Base-by-base conservation (phyloP, 345 rosid species). In the Arabis alpina region DNA sequence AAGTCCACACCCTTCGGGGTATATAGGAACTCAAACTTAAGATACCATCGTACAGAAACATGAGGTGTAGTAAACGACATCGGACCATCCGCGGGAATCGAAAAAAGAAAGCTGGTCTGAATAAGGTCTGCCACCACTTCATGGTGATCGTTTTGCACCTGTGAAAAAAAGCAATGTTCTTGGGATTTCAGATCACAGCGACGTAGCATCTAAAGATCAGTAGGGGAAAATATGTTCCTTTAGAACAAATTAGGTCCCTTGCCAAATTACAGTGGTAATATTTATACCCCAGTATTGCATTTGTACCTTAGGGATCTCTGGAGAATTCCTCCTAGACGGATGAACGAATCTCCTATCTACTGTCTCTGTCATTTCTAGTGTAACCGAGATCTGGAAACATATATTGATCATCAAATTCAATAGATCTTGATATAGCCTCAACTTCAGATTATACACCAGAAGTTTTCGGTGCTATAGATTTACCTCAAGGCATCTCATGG, bases 401-500 rank as follows among this genome's bases (percentile, higher is more conserved):
- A 43, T 70, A 68, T 44, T 6, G 45, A 69, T n/a, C 6, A 57
- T 48, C 30, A 48, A 39, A 40, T 11, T 42, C 8, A 69, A 45
- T 16, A 40, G 42, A 53, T 24, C 14, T 25, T 8, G 8, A 40
- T 48, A 37, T 15, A 62, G 19, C 41, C 49, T 37, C 30, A 49
- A 58, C 56, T 40, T 59, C 53, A 40, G 43, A 44, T 42, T 28
- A 36, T 51, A 44, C 34, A 68, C 51, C n/a, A 28, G 19, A 34
- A 44, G 11, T 44, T 51, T 16, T 41, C 48, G 63, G 37, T 53
- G 19, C 24, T 54, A 8, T 70, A 62, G 54, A 52, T 64, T 77
- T 79, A 94, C 99, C 95, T 94, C 98, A 36, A 94, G 93, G 84
- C 96, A 92, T 82, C 98, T 88, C 80, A 88, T 84, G 23, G 88